A percentile compares a stretch with the other conserved stretches of the same genome.
phyloP scores from a whole-genome alignment of 352 stramenopile species.

The Phytophthora idaei region DNA sequence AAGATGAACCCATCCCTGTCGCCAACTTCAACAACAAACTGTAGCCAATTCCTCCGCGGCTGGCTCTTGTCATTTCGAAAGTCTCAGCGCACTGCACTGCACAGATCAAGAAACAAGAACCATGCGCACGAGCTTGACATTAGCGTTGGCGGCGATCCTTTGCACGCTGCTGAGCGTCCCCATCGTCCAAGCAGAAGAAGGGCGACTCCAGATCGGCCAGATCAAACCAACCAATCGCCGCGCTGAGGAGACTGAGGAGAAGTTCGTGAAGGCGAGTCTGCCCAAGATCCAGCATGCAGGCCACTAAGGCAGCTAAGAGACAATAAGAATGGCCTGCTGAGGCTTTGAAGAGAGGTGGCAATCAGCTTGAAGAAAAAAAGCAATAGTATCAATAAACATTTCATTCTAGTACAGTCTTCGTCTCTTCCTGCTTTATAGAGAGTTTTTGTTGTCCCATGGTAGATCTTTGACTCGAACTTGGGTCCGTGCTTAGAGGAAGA shows the following conservation, averaged over 20 bases:
- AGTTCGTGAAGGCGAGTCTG: constrained; percentile 18
- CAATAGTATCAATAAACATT: too few relatives aligned
- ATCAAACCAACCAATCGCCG: constrained; percentile 17
- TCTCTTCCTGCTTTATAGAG: too few relatives aligned
- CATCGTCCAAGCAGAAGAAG: constrained; percentile 15
- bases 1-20: constrained; percentile 8
- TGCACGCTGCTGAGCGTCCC: constrained; percentile 15
- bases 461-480: too few relatives aligned
- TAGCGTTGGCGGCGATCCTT: constrained; percentile 3
- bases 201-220: constrained; percentile 15
- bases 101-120: neutral
- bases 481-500: neutral
- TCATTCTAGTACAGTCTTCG: too few relatives aligned
- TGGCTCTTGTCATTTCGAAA: constrained; percentile 16
- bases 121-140: constrained; percentile 23
- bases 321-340: neutral
- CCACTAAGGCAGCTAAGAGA: constrained; percentile 4
- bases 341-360: neutral
- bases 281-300: constrained; percentile 17
- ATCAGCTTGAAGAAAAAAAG: neutral
- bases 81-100: constrained; percentile 11
- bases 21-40: neutral
- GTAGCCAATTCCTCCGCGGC: constrained; percentile 7
- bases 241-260: constrained; percentile 21
- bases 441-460: too few relatives aligned